Base-by-base conservation (phyloP, 2,329 filamentous ascomycete genomes). In the Cryphonectria parasitica region DNA sequence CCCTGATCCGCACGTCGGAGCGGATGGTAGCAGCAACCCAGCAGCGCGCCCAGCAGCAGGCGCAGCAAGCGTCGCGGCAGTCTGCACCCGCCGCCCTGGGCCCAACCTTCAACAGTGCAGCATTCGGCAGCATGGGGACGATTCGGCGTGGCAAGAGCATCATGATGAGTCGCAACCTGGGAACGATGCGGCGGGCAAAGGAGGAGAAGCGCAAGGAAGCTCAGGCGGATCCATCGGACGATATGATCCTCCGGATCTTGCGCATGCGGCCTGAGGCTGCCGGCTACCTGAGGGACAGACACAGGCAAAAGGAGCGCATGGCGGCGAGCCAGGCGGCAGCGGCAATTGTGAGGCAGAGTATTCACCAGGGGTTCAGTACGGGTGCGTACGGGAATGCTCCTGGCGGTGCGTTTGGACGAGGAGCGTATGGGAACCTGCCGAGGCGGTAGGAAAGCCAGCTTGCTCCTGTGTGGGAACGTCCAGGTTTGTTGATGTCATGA, bases 181-280 rank as follows among this genome's bases (percentile, higher is more conserved):
- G 96, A 62, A 98, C 96, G 10, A 98, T 99, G 94, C 91, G 90
- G 76, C 93, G 95, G 78, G 94, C 93, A 56, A 98, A 98, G 81
- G 94, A 97, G 79, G 95, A 97, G 81, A 98, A 97, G 83, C 88
- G 96, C 74, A 94, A 95, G 76, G 95, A 98, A 79, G 94, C 94
- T 1, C 96, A 99, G 79, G 95, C 96, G 1, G 96, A 98, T 79
- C 95, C 96, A 1, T 97, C 92, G 79, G 96, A 99, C 80, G 96
- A 99, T 79, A 98, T 98, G 92, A 98, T 99, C 75, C 81, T 99
- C 76, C 88, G 96, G 28, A 99, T 99, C 74, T 82, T 99, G 74
- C 88, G 96, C 66, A 99, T 99, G 96, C 87, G 96, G 68, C 94
- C 94, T 2, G 96, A 98, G 82, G 96, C 96, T 3, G 88, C 90